Evolutionary conservation across 2,329 filamentous ascomycete genomes (phyloP).

Genomic region (Massarina eburnea): DNA sequence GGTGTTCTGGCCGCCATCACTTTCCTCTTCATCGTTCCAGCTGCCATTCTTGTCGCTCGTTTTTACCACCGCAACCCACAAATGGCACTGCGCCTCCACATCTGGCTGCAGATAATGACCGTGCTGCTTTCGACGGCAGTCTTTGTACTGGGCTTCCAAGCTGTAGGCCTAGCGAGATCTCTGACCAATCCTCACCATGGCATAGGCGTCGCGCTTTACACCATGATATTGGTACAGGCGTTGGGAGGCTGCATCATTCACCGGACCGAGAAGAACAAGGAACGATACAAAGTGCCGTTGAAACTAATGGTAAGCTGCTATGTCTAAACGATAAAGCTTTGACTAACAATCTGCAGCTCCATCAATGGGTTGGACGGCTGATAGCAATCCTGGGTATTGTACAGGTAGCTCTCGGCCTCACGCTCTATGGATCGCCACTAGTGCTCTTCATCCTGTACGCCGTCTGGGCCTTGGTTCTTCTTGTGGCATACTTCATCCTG

Average conservation of each 20-base stretch:
- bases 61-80: constrained; percentile 68
- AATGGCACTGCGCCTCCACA: constrained; percentile 67
- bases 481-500: constrained; percentile 77
- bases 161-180: constrained; percentile 71
- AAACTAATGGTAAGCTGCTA: constrained; percentile 55
- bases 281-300: constrained; percentile 57
- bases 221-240: constrained; percentile 70
- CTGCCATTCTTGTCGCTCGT: constrained; percentile 71
- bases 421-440: constrained; percentile 87
- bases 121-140: constrained; percentile 69
- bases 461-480: constrained; percentile 71
- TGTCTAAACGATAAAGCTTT: not conserved
- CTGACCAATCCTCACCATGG: constrained; percentile 83
- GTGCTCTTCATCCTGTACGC: constrained; percentile 84
- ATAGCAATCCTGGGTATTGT: constrained; percentile 80
- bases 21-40: constrained; percentile 73
- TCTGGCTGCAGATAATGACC: constrained; percentile 71
- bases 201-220: constrained; percentile 78
- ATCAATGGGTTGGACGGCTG: constrained; percentile 82
- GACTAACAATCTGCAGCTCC: constrained; percentile 61
- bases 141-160: constrained; percentile 75
- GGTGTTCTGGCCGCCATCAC: constrained; percentile 71
- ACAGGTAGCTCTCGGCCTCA: constrained; percentile 86
- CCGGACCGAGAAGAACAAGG: constrained; percentile 54
- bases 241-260: constrained; percentile 69